Percentiles rank a stretch among this genome's conserved stretches.
These are phyloP conservation scores for Candida bentonensis DNA, from an alignment of 805 yeast genomes.

Conservation along the genomic window DNA sequence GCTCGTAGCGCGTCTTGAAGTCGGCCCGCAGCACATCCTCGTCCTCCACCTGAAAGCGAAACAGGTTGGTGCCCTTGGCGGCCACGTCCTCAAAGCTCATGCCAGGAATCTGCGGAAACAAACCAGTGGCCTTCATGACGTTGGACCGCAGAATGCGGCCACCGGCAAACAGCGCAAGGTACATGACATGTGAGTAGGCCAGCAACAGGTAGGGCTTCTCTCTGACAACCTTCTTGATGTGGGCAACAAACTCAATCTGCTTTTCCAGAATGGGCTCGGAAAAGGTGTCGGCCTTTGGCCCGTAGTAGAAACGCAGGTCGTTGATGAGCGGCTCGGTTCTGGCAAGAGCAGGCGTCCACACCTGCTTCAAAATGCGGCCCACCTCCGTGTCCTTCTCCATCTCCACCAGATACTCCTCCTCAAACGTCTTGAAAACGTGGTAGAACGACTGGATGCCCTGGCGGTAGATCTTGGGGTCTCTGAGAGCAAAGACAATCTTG, in stretches of 20 bases:
- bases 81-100: constrained; percentile 50
- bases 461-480: constrained; percentile 63
- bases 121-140: constrained; percentile 48
- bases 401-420: constrained; percentile 21
- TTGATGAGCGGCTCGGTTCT: constrained; percentile 41
- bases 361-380: constrained; percentile 35
- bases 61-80: constrained; percentile 53
- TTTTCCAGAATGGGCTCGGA: constrained; percentile 40
- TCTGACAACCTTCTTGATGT: constrained; percentile 37
- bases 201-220: constrained; percentile 58
- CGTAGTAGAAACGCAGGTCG: constrained; percentile 58
- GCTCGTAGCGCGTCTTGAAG: constrained; percentile 66
- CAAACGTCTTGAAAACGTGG: constrained; percentile 55
- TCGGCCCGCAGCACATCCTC: constrained; percentile 47
- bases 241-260: constrained; percentile 49
- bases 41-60: constrained; percentile 54
- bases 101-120: constrained; percentile 64
- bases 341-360: constrained; percentile 61
- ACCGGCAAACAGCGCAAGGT: constrained; percentile 77
- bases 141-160: constrained; percentile 61
- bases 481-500: constrained; percentile 58
- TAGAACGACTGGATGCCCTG: constrained; percentile 68
- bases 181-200: constrained; percentile 77
- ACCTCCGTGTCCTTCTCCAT: constrained; percentile 14
- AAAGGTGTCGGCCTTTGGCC: constrained; percentile 41